Percentiles rank a stretch among this genome's conserved stretches.
Conservation (phyloP, 2,329 filamentous ascomycete species). For the Macrophomina pseudophaseolina region DNA sequence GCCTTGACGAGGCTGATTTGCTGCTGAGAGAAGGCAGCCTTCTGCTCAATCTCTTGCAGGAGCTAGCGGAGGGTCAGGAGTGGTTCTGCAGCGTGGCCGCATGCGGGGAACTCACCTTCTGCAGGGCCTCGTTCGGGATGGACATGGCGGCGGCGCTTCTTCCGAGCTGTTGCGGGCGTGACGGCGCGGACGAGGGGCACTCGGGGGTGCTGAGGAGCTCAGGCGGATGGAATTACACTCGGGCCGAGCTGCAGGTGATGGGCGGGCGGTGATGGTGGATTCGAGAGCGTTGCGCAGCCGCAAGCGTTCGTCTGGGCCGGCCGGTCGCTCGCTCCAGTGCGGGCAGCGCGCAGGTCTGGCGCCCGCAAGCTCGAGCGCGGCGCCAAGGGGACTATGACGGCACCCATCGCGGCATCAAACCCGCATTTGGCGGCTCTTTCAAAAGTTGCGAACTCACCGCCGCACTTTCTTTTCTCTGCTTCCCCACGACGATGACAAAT, state of each 20-base stretch:
- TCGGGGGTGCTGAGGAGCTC: neutral
- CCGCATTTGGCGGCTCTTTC: neutral
- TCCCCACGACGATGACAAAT: constrained; percentile 23
- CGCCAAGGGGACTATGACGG: constrained; percentile 19
- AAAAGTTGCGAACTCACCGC: neutral
- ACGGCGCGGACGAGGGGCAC: neutral
- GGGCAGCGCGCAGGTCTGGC: neutral
- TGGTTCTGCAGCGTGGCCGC: neutral
- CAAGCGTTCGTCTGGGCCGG: neutral
- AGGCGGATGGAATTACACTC: constrained; percentile 23
- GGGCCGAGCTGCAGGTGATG: constrained; percentile 21
- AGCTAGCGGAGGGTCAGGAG: constrained; percentile 60
- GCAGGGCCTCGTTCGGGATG: constrained; percentile 89
- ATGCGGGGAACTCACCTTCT: constrained; percentile 69
- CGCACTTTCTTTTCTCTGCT: neutral
- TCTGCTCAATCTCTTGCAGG: constrained; percentile 90
- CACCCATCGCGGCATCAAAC: constrained; percentile 8
- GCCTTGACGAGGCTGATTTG: constrained; percentile 86
- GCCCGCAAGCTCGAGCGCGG: neutral
- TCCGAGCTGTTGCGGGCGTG: neutral
- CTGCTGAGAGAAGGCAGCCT: constrained; percentile 86
- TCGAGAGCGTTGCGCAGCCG: neutral
- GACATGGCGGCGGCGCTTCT: constrained; percentile 67
- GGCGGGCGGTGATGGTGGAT: constrained; percentile 4
- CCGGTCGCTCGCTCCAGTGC: neutral